Conservation (phyloP, 768 basidiomycete species). For the Agaricus sinodeliciosus region DNA sequence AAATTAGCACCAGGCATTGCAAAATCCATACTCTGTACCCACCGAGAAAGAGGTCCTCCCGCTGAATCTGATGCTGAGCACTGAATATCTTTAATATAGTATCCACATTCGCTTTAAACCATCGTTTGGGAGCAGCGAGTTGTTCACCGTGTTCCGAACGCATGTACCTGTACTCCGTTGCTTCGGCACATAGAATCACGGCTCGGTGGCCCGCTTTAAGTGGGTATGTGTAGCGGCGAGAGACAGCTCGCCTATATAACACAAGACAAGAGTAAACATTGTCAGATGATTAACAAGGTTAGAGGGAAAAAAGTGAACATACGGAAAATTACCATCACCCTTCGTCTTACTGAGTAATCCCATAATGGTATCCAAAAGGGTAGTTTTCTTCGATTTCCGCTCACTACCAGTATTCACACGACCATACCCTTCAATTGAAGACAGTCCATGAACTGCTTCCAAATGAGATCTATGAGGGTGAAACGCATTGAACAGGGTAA, state of each 20-base stretch:
- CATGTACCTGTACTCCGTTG: constrained; percentile 21
- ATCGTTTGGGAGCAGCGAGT: constrained; percentile 17
- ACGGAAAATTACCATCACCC: constrained; percentile 6
- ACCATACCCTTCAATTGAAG: constrained; percentile 14
- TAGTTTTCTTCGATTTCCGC: constrained; percentile 4
- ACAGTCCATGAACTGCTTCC: constrained; percentile 9
- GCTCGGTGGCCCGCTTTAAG: constrained; percentile 16
- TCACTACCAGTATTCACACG: constrained; percentile 7
- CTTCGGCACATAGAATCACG: constrained; percentile 18
- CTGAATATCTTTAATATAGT: constrained; percentile 16
- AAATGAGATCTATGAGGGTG: constrained; percentile 31
- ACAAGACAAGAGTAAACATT: not conserved
- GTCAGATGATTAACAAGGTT: not conserved
- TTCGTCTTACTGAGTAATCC: constrained; percentile 4
- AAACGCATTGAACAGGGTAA: constrained; percentile 67
- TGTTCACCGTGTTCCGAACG: constrained; percentile 9
- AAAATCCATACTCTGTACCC: not conserved
- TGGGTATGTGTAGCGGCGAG: constrained; percentile 11
- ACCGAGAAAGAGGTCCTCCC: constrained; percentile 20
- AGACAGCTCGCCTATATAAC: not conserved
- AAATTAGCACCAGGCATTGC: not conserved
- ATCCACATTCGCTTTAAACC: constrained; percentile 20
- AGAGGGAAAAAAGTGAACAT: not conserved
- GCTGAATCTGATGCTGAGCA: constrained; percentile 16
- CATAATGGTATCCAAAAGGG: constrained; percentile 10